These are phyloP conservation scores for Geoglossum glabrum DNA, from an alignment of 495 filamentous ascomycete species.

Conservation along the genomic window DNA sequence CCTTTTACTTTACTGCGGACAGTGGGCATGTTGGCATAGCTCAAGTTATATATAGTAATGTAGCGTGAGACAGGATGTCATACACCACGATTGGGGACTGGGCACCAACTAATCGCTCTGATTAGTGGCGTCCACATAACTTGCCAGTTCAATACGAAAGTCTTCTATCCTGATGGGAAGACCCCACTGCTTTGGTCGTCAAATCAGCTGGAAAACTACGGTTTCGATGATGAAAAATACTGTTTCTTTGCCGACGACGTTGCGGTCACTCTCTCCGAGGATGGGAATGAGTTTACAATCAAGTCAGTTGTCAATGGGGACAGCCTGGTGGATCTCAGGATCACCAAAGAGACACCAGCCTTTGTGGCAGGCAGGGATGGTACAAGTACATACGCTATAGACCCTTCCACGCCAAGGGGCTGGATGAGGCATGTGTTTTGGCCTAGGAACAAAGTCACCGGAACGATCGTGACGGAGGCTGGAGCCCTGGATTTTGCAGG, in stretches of 20 bases:
- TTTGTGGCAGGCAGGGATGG: conserved; percentile 78
- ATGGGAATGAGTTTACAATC: conserved; percentile 60
- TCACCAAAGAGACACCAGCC: conserved; percentile 56
- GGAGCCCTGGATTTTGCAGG: conserved; percentile 71
- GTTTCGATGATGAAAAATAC: conserved; percentile 66
- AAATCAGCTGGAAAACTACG: conserved; percentile 49
- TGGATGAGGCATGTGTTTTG: conserved; percentile 82
- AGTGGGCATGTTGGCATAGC: conserved; percentile 53
- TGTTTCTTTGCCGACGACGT: conserved; percentile 70
- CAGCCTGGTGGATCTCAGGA: conserved; percentile 61
- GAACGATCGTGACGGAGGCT: conserved; percentile 64
- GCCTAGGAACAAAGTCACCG: conserved; percentile 66
- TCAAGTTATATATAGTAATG: conserved; percentile 95
- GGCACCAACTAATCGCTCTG: conserved; percentile 14
- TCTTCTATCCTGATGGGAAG: conserved; percentile 58
- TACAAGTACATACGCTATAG: conserved; percentile 66
- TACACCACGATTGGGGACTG: not conserved
- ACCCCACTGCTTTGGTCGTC: conserved; percentile 57
- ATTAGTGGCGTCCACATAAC: conserved; percentile 73
- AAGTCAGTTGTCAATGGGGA: conserved; percentile 64
- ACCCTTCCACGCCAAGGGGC: conserved; percentile 72
- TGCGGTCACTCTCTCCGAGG: conserved; percentile 63
- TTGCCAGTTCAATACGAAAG: conserved; percentile 76
- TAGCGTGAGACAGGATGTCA: conserved; percentile 44
- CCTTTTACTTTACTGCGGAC: conserved; percentile 76